Conservation (phyloP, 768 basidiomycete genomes). For the Suillus subalutaceus region DNA sequence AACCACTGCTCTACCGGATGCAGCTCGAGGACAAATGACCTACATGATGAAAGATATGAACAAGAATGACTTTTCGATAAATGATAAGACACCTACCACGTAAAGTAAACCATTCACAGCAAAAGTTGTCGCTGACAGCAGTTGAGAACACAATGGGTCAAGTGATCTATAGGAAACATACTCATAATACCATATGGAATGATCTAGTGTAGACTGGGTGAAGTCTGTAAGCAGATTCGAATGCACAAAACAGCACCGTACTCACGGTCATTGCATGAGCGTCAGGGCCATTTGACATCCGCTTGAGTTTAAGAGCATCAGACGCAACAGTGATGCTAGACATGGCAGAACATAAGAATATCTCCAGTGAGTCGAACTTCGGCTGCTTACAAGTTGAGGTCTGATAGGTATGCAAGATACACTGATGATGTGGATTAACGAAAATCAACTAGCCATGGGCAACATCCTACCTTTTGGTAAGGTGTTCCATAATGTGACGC, state of each 20-base stretch:
- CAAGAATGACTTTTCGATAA: not conserved
- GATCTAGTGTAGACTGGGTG: conserved; percentile 70
- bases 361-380: not conserved
- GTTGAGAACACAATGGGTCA: conserved; percentile 8
- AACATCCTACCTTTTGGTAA: conserved; percentile 68
- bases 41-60: conserved; percentile 25
- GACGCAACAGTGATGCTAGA: conserved; percentile 59
- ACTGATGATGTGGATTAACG: conserved; percentile 42
- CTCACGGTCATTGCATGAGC: conserved; percentile 64
- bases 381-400: conserved; percentile 67
- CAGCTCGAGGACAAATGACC: conserved; percentile 67
- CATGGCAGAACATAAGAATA: conserved; percentile 14
- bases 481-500: conserved; percentile 66
- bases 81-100: conserved; percentile 49
- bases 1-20: conserved; percentile 68
- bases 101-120: conserved; percentile 84
- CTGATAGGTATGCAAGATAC: conserved; percentile 82
- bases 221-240: conserved; percentile 2
- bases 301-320: conserved; percentile 56
- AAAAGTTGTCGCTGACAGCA: conserved; percentile 61
- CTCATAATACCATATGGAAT: conserved; percentile 82
- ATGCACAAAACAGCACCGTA: conserved; percentile 15
- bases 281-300: conserved; percentile 51
- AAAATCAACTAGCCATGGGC: not conserved
- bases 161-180: conserved; percentile 33